A percentile compares a stretch with the other conserved stretches of the same genome.
Evolutionary conservation across 176 grass and related monocot species (phyloP).

Genomic region (Melocanna baccifera): DNA sequence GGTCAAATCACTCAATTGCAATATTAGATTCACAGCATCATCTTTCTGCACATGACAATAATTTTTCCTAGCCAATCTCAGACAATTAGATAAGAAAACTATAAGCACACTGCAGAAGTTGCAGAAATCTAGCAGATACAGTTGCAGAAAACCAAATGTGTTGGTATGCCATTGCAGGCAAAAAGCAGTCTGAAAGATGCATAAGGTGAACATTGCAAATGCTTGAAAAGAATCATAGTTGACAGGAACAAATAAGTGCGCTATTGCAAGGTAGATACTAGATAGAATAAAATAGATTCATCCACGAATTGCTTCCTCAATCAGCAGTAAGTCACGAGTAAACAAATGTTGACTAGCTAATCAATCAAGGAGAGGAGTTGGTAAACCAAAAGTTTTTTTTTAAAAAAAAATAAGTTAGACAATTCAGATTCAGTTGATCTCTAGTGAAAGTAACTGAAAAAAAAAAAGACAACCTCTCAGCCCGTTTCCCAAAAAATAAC

Average conservation of each 20-base stretch:
- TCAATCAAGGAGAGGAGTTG: neutral
- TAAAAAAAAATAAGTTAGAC: neutral
- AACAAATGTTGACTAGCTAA: neutral
- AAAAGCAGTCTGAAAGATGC: neutral
- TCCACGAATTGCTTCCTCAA: neutral
- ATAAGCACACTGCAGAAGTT: neutral
- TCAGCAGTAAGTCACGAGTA: neutral
- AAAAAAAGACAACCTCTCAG: neutral
- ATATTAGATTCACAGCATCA: neutral
- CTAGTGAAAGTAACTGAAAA: neutral
- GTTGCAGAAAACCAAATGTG: neutral
- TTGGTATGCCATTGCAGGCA: neutral
- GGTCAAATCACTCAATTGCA: neutral
- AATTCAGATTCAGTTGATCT: neutral
- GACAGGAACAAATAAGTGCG: neutral
- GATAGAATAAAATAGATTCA: neutral
- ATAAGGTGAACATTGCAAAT: neutral
- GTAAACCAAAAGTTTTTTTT: neutral
- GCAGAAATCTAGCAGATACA: neutral
- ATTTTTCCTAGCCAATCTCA: neutral
- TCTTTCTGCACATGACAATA: neutral
- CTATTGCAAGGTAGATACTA: neutral
- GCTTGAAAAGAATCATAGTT: neutral
- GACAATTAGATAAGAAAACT: neutral
- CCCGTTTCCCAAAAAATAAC: neutral